phyloP scores from a whole-genome alignment of 139 green algal species.

The Nannochloris sp. region DNA sequence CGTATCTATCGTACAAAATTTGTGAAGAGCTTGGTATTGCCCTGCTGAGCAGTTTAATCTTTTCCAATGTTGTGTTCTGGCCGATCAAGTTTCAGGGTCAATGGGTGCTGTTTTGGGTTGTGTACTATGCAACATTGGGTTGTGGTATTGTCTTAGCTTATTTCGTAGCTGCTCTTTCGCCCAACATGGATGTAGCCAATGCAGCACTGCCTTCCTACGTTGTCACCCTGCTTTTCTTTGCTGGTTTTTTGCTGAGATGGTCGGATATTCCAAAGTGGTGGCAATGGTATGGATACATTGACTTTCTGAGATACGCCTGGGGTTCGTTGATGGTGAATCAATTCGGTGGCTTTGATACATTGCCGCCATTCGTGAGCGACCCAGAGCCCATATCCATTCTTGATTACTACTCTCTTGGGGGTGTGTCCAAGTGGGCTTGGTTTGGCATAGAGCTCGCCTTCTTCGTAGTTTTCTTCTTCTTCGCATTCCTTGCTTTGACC shows the following conservation, averaged over 20 bases:
- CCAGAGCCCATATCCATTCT: constrained; percentile 35
- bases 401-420: constrained; percentile 45
- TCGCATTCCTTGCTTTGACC: constrained; percentile 36
- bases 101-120: constrained; percentile 52
- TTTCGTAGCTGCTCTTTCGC: constrained; percentile 55
- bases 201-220: constrained; percentile 34
- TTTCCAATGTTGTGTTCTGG: constrained; percentile 47
- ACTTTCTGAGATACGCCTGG: constrained; percentile 25
- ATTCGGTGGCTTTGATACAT: constrained; percentile 27
- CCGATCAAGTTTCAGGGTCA: constrained; percentile 43
- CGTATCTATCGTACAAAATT: constrained; percentile 69
- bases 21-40: constrained; percentile 47
- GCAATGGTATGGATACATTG: constrained; percentile 45
- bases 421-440: constrained; percentile 48
- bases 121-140: constrained; percentile 43
- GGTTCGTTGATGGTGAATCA: constrained; percentile 41
- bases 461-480: constrained; percentile 41
- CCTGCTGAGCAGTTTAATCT: constrained; percentile 16
- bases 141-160: constrained; percentile 53
- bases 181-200: constrained; percentile 79
- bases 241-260: constrained; percentile 33
- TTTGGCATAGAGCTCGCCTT: constrained; percentile 48
- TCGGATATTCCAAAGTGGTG: constrained; percentile 54
- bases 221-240: constrained; percentile 39
- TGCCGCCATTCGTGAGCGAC: background rate